Conservation (phyloP, 495 filamentous ascomycete genomes). For the Xylaria cubensis region DNA sequence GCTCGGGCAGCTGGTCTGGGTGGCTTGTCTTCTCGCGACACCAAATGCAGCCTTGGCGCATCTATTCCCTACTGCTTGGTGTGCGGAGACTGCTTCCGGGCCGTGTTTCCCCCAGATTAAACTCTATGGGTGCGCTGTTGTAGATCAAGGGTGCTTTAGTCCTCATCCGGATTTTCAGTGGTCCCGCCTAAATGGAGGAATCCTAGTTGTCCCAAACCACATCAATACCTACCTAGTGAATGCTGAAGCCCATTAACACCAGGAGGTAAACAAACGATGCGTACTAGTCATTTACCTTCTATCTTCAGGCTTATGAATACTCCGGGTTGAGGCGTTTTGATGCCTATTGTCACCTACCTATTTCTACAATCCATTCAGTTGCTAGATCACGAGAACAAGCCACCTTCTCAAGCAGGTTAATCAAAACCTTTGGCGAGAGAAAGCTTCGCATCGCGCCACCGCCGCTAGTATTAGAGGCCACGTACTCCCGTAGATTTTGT, state of each 20-base stretch:
- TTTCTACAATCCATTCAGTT: neutral
- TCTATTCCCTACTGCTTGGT: neutral
- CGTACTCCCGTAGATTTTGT: neutral
- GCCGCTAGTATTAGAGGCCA: neutral
- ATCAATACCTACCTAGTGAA: too few species aligned
- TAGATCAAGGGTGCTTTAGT: slow-evolving; percentile 3
- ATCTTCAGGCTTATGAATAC: neutral
- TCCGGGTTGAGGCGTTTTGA: neutral
- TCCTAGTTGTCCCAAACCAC: neutral
- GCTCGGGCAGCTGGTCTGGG: slow-evolving; percentile 55
- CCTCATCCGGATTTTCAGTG: neutral
- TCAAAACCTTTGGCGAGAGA: neutral
- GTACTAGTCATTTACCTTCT: slow-evolving; percentile 11
- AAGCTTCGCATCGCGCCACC: neutral
- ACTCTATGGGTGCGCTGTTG: slow-evolving; percentile 15
- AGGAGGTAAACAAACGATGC: neutral
- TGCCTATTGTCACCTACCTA: neutral
- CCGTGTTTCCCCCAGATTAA: slow-evolving; percentile 42
- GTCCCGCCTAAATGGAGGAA: slow-evolving; percentile 17
- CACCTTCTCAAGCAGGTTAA: neutral
- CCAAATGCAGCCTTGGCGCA: slow-evolving; percentile 25
- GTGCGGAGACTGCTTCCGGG: slow-evolving; percentile 30
- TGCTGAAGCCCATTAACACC: neutral
- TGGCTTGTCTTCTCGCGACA: slow-evolving; percentile 16
- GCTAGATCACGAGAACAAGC: neutral